Base-by-base conservation (phyloP, 495 filamentous ascomycete genomes). In the Evernia prunastri region DNA sequence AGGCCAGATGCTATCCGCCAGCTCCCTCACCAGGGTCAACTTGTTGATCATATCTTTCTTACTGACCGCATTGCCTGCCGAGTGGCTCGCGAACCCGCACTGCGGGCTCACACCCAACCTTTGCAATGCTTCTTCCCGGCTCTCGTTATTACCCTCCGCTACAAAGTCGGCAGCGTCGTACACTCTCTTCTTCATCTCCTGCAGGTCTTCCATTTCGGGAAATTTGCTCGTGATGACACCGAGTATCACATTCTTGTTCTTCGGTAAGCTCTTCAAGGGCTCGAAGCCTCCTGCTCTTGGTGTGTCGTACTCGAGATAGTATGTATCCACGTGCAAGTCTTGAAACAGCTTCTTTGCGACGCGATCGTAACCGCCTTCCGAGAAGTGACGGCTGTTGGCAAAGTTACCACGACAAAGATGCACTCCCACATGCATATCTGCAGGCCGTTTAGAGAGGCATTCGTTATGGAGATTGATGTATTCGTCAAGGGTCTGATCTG, bases 241-340 rank as follows among this genome's bases (percentile, higher is more conserved):
- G 9, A 92, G 76, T 25, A 94, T 88, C 27, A 92, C 87, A 66
- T 87, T 85, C 78, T 89, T 91, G 76, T 86, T 75, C 64, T 79
- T 82, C 57, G 89, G 89, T 6, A 94, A 77, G 67, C 83, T 78
- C 75, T 82, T 84, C 53, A 92, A 82, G 18, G 89, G 89, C 76
- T 91, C 89, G 69, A 94, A 92, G 31, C 87, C 86, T 20, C 90
- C 89, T 15, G 87, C 81, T 6, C 89, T 82, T 33, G 80, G 79
- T 18, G 87, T 91, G 77, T 92, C 89, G 74, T 91, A 93, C 73
- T 92, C 89, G 60, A 93, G 84, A 72, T 90, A 92, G 77, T 88
- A 92, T 8, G 88, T 90, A 75, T 88, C 81, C 20, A 91, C 85
- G 65, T 89, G 83, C 49, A 92, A 79, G 64, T 88, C 77, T 63